Evolutionary conservation across 495 filamentous ascomycete species (phyloP).

Genomic region (Sporormia fimetaria): DNA sequence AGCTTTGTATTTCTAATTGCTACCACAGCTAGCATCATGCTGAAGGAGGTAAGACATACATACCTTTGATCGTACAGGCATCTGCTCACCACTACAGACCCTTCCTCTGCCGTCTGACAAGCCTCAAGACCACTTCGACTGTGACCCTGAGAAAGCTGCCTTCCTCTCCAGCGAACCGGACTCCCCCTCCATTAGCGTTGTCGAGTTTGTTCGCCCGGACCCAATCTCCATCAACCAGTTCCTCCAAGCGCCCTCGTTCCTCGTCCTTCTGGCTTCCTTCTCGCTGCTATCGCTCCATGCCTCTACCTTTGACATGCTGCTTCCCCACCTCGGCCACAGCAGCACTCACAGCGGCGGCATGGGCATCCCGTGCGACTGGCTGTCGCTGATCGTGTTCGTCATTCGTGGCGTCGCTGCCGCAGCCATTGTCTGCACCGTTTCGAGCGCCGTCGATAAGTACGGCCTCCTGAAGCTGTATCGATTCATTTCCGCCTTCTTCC

Average conservation of each 20-base stretch:
- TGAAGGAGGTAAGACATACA: constrained; percentile 34
- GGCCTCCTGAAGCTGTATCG: constrained; percentile 37
- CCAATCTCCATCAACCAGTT: constrained; percentile 36
- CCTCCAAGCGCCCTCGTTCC: constrained; percentile 35
- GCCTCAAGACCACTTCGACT: constrained; percentile 16
- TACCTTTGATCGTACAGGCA: constrained; percentile 19
- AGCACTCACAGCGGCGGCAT: constrained; percentile 35
- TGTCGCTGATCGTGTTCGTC: constrained; percentile 32
- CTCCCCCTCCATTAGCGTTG: constrained; percentile 20
- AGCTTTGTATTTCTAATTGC: constrained; percentile 34
- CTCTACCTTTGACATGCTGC: constrained; percentile 36
- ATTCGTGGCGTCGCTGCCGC: constrained; percentile 31
- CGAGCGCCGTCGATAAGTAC: constrained; percentile 27
- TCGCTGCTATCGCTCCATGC: constrained; percentile 37
- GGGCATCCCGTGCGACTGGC: constrained; percentile 37
- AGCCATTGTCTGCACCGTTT: constrained; percentile 29
- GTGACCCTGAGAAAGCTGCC: constrained; percentile 35
- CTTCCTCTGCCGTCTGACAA: constrained; percentile 24
- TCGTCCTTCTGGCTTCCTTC: constrained; percentile 36
- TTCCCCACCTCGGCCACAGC: constrained; percentile 38
- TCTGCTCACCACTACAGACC: constrained; percentile 27
- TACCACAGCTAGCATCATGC: constrained; percentile 29
- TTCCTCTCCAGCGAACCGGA: constrained; percentile 31
- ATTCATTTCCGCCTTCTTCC: constrained; percentile 32
- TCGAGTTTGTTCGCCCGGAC: constrained; percentile 29